These are phyloP conservation scores for Tolypocladium ovalisporum DNA, from an alignment of 2,329 filamentous ascomycete species.

Conservation along the genomic window DNA sequence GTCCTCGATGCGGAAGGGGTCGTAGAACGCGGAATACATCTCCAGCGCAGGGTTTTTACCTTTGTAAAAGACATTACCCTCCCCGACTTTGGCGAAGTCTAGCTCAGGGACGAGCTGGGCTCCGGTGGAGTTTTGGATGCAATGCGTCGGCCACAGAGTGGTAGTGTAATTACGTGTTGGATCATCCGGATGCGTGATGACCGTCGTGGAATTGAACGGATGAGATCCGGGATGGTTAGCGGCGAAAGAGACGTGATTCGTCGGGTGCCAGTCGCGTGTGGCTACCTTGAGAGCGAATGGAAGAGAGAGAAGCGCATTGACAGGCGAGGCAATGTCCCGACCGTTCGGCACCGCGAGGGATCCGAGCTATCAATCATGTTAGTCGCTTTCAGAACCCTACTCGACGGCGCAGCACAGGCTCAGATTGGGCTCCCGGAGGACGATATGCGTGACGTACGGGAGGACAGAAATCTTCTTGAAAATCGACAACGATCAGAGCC, in stretches of 20 bases:
- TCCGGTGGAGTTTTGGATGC: background rate
- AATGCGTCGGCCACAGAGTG: background rate
- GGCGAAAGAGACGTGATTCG: background rate
- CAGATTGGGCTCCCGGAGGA: too few relatives aligned
- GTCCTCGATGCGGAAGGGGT: constrained; percentile 58
- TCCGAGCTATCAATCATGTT: too few relatives aligned
- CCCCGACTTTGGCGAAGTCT: background rate
- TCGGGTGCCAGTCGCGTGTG: background rate
- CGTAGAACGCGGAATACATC: constrained; percentile 89
- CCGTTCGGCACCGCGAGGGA: too few relatives aligned
- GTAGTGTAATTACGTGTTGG: background rate
- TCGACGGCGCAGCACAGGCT: too few relatives aligned
- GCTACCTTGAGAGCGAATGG: background rate
- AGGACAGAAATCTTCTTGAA: too few relatives aligned
- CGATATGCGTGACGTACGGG: too few relatives aligned
- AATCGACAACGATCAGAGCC: too few relatives aligned
- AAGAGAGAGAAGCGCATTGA: background rate
- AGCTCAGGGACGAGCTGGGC: background rate
- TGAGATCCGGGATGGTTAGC: background rate
- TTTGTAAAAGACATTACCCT: background rate
- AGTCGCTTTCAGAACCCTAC: too few relatives aligned
- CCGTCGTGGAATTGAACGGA: background rate
- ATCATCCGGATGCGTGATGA: background rate
- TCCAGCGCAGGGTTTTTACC: constrained; percentile 32
- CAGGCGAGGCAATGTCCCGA: too few relatives aligned